phyloP scores from a whole-genome alignment of 768 basidiomycete genomes.

The Hericium erinaceus region DNA sequence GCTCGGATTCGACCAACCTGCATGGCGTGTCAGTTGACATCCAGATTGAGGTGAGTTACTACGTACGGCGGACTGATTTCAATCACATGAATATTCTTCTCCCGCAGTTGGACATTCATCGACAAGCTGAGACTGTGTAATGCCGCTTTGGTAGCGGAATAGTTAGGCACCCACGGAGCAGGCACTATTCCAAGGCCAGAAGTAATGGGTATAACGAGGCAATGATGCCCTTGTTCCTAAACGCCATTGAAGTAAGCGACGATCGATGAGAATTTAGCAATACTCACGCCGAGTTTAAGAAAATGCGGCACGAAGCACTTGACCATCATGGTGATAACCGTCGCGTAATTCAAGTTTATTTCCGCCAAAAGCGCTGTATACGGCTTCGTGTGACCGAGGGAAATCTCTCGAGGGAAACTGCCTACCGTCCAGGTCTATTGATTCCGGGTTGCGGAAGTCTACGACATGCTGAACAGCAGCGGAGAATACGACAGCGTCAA shows the following conservation, averaged over 20 bases:
- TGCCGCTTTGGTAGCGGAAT: conserved; percentile 51
- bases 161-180: conserved; percentile 32
- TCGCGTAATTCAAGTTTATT: conserved; percentile 45
- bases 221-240: conserved; percentile 36
- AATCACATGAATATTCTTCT: conserved; percentile 42
- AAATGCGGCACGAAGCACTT: conserved; percentile 46
- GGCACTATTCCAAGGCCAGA: conserved; percentile 44
- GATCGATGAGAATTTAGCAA: not conserved
- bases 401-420: too few relatives aligned
- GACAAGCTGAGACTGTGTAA: conserved; percentile 42
- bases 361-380: conserved; percentile 34
- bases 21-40: not conserved
- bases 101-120: conserved; percentile 35
- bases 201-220: conserved; percentile 42
- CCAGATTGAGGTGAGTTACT: not conserved
- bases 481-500: conserved; percentile 45
- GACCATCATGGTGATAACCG: conserved; percentile 35
- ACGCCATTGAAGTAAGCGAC: not conserved
- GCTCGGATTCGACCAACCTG: conserved; percentile 52
- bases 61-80: conserved; percentile 54
- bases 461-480: conserved; percentile 46
- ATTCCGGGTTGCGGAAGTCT: conserved; percentile 34
- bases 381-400: not conserved
- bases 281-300: conserved; percentile 39
- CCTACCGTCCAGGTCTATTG: conserved; percentile 32